These are phyloP conservation scores for Phytophthora sojae DNA, from an alignment of 352 stramenopile species.

Conservation along the genomic window DNA sequence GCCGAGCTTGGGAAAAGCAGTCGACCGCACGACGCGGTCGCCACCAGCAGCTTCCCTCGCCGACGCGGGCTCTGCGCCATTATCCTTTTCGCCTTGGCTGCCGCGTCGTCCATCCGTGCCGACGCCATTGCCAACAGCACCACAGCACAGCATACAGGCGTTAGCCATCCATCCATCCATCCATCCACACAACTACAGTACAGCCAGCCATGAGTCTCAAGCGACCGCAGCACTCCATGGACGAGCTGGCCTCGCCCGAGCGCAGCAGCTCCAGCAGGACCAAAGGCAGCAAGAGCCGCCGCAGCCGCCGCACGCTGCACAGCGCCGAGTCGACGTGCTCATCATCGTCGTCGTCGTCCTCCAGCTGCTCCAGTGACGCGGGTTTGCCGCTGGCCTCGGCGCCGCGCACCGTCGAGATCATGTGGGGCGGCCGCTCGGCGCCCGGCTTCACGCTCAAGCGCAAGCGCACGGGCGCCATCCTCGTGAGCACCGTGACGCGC, in stretches of 20 bases:
- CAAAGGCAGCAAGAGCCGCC: slow-evolving; percentile 9
- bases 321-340: slow-evolving; percentile 11
- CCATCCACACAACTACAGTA: no score
- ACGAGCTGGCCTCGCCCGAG: slow-evolving; percentile 2
- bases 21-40: not conserved
- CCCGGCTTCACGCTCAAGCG: slow-evolving; percentile 83
- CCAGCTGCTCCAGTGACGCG: slow-evolving; percentile 6
- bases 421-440: slow-evolving; percentile 64
- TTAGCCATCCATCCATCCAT: no score
- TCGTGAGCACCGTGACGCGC: slow-evolving; percentile 66
- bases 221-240: slow-evolving; percentile 23
- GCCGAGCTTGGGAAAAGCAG: slow-evolving; percentile 6
- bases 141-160: not conserved
- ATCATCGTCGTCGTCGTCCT: slow-evolving; percentile 13
- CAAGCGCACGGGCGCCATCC: slow-evolving; percentile 73
- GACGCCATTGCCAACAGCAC: not conserved
- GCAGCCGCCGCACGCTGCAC: slow-evolving; percentile 24
- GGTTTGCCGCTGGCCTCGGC: slow-evolving; percentile 29
- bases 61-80: not conserved
- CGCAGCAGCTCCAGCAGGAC: not conserved
- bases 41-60: slow-evolving; percentile 1
- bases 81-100: not conserved
- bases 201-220: slow-evolving; percentile 29
- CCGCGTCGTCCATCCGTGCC: not conserved
- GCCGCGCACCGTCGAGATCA: slow-evolving; percentile 69